Evolutionary conservation across 257 asterid genomes (phyloP).

Genomic region (Galeopsis tetrahit): DNA sequence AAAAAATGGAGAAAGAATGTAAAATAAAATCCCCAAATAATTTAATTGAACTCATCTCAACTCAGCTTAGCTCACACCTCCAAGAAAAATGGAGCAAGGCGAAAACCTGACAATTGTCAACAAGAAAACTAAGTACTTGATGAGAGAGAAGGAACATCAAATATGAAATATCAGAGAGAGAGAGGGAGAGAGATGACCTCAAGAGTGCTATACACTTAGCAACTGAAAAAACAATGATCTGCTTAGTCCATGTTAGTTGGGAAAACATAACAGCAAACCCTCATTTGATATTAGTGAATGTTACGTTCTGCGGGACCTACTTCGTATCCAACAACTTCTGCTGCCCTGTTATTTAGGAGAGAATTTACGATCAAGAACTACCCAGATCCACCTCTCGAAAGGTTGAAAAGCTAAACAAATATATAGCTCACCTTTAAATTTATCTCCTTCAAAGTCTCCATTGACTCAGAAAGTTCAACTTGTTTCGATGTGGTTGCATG

Average conservation of each 20-base stretch:
- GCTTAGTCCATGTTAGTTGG: constrained; percentile 33
- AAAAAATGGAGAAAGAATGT: constrained; percentile 27
- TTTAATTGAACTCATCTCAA: constrained; percentile 32
- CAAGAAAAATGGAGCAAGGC: constrained; percentile 48
- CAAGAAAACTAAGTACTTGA: constrained; percentile 26
- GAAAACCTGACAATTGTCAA: constrained; percentile 31
- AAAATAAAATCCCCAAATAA: constrained; percentile 3
- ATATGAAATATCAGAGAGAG: not conserved
- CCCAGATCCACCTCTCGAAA: not conserved
- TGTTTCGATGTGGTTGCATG: constrained; percentile 87
- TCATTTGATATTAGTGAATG: constrained; percentile 30
- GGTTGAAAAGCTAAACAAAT: not conserved
- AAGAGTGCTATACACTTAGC: constrained; percentile 20
- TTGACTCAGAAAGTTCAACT: constrained; percentile 84
- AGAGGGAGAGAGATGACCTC: constrained; percentile 37
- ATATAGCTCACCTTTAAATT: constrained; percentile 55
- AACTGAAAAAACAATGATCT: constrained; percentile 25
- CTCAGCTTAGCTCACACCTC: constrained; percentile 34
- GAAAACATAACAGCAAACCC: constrained; percentile 18
- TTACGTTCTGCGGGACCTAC: constrained; percentile 50
- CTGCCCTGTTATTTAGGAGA: constrained; percentile 43
- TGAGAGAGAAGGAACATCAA: constrained; percentile 5
- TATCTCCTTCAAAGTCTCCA: constrained; percentile 71
- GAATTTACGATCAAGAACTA: not conserved
- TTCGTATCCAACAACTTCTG: constrained; percentile 64